Evolutionary conservation across 768 basidiomycete species (phyloP).

Genomic region (Boletus insuetus): DNA sequence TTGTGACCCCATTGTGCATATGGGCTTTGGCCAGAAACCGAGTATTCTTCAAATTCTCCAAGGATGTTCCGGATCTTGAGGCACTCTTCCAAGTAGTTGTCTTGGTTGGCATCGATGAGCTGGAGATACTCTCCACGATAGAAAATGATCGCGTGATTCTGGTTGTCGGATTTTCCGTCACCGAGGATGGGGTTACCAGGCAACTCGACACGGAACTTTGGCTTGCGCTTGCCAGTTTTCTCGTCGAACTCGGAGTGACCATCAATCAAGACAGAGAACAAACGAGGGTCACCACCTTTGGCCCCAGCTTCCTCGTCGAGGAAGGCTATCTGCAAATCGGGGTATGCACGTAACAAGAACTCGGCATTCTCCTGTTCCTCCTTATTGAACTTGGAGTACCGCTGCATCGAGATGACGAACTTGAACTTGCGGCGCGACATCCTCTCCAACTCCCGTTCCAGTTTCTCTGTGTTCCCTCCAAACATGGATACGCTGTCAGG

Average conservation of each 20-base stretch:
- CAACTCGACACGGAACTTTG: slow-evolving; percentile 96
- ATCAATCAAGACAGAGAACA: slow-evolving; percentile 94
- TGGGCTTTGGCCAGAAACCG: slow-evolving; percentile 86
- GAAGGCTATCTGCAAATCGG: slow-evolving; percentile 97
- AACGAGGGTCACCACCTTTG: slow-evolving; percentile 81
- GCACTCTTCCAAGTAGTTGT: slow-evolving; percentile 99
- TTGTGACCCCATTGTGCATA: slow-evolving; percentile 96
- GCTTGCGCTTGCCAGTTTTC: slow-evolving; percentile 82
- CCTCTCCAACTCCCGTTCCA: slow-evolving; percentile 93
- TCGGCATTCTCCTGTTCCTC: slow-evolving; percentile 99
- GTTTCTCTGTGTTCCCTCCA: slow-evolving; percentile 92
- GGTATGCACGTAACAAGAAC: slow-evolving; percentile 95
- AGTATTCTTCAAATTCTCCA: slow-evolving; percentile 96
- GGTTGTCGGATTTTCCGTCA: slow-evolving; percentile 99
- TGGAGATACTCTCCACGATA: slow-evolving; percentile 99
- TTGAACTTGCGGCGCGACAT: slow-evolving; percentile 99
- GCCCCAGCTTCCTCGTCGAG: slow-evolving; percentile 93
- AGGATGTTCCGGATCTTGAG: slow-evolving; percentile 97
- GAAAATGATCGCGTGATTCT: slow-evolving; percentile 99
- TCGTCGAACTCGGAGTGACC: slow-evolving; percentile 96
- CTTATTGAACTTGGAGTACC: slow-evolving; percentile 98
- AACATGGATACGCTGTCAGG: slow-evolving; percentile 96
- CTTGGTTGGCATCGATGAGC: slow-evolving; percentile 99
- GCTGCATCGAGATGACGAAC: slow-evolving; percentile 97
- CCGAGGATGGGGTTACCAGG: slow-evolving; percentile 99